A percentile compares a stretch with the other conserved stretches of the same genome.
These are phyloP conservation scores for Colletotrichum noveboracense DNA, from an alignment of 2,329 filamentous ascomycete genomes.

Conservation along the genomic window DNA sequence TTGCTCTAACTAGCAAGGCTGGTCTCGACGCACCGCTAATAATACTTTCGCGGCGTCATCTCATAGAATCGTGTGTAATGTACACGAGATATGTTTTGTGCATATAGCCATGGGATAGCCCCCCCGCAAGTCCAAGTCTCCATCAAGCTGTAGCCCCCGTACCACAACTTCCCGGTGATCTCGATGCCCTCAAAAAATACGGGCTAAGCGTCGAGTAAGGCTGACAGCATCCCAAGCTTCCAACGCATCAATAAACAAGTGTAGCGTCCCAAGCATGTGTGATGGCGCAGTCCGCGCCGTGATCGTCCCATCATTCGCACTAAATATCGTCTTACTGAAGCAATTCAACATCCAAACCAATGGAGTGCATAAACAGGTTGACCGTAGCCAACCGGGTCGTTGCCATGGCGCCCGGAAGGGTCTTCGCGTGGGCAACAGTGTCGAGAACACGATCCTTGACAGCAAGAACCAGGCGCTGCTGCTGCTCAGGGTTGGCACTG, in stretches of 20 bases:
- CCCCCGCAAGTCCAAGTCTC: neutral
- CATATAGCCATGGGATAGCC: constrained; percentile 10
- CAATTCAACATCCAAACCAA: constrained; percentile 94
- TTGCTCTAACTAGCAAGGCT: constrained; percentile 17
- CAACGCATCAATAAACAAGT: constrained; percentile 3
- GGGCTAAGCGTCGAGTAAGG: neutral
- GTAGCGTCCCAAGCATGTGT: neutral
- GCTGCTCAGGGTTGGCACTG: constrained; percentile 90
- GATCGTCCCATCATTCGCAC: neutral
- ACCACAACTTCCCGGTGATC: constrained; percentile 4
- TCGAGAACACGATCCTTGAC: constrained; percentile 99
- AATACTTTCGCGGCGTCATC: neutral
- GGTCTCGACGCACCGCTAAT: constrained; percentile 6
- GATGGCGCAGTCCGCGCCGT: neutral
- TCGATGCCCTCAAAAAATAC: constrained; percentile 15
- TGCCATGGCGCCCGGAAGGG: constrained; percentile 84
- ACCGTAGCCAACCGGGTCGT: constrained; percentile 86
- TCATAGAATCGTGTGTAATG: constrained; percentile 7
- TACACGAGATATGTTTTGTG: constrained; percentile 22
- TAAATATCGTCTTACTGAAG: constrained; percentile 40
- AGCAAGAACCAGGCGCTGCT: constrained; percentile 90
- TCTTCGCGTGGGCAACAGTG: constrained; percentile 88
- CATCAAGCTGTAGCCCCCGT: constrained; percentile 14
- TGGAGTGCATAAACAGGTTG: constrained; percentile 97
- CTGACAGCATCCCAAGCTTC: neutral